Evolutionary conservation across 768 basidiomycete genomes (phyloP), one percentile per base, ranked within the genome.

Genomic region (Leccinum uliginosum): DNA sequence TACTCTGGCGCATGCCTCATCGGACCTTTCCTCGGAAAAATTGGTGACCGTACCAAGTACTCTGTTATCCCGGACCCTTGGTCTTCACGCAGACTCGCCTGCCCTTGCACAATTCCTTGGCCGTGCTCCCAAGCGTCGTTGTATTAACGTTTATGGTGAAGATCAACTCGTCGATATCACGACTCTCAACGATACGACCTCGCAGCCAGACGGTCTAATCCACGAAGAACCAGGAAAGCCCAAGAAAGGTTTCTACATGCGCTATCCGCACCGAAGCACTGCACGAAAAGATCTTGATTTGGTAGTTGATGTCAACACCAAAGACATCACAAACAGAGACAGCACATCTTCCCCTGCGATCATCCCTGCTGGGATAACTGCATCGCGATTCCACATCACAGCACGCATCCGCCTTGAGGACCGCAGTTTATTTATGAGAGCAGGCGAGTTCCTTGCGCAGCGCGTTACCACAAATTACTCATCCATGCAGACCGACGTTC

Each of bases 31-130:
- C 40, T 34, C 52, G 26, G 47, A 64, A 49, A 56, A 50, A 49
- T 43, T 53, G 19, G 38, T 54, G 47, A 43, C 54, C n/a, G 29
- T 53, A 14, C 67, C 70, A 19, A 74, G 72, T 27, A 74, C 76
- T 7, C 71, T 78, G n/a, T 60, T 82, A 24, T 75, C 78, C 9
- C 73, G 75, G 46, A 79, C 79, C 8, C 73, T 82, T 11, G 80
- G 81, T 24, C 70, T 77, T 59, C 80, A 83, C 53, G 71, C 68
- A n/a, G 81, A 82, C 54, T 76, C 80, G 8, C 77, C 80, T 26
- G 76, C 78, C 1, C 73, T 82, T 19, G 80, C 80, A 12, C 77
- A 73, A 6, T 82, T 82, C 62, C 74, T 82, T 30, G 80, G 80
- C 8, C 74, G 75, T 53, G 67, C 68, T 17, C 71, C 76, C 0